phyloP scores from a whole-genome alignment of 2,329 filamentous ascomycete genomes.

The Thielaviopsis ethacetica region DNA sequence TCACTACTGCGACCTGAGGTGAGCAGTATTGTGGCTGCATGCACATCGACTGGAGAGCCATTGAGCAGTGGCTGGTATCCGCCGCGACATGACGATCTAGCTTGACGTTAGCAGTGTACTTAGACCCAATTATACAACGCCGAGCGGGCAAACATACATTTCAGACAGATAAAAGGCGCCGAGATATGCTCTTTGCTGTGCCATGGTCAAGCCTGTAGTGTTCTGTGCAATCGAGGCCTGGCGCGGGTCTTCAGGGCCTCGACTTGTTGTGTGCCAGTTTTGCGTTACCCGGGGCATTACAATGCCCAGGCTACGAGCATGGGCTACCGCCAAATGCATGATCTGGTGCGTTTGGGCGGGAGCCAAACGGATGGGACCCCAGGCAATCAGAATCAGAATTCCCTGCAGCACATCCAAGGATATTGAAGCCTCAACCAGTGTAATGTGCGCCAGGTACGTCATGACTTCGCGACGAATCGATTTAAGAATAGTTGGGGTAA shows the following conservation, averaged over 20 bases:
- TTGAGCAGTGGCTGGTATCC: constrained; percentile 10
- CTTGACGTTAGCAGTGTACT: not conserved
- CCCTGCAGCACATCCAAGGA: constrained; percentile 30
- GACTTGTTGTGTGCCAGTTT: constrained; percentile 9
- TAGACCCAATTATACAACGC: not conserved
- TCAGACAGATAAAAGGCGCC: constrained; percentile 25
- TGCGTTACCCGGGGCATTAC: constrained; percentile 15
- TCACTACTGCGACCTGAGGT: constrained; percentile 7
- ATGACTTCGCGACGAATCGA: constrained; percentile 27
- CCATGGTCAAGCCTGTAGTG: constrained; percentile 14
- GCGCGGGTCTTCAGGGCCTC: constrained; percentile 9
- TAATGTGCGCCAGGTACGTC: constrained; percentile 25
- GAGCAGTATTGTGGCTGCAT: constrained; percentile 8
- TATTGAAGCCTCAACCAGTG: constrained; percentile 25
- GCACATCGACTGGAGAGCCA: constrained; percentile 6
- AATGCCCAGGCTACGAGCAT: constrained; percentile 25
- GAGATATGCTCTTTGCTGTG: constrained; percentile 23
- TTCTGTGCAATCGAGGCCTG: constrained; percentile 9
- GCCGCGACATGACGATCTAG: constrained; percentile 9
- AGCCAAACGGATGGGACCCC: constrained; percentile 20
- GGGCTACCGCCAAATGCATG: constrained; percentile 25
- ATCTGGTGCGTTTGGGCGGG: constrained; percentile 14
- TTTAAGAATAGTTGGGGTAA: constrained; percentile 17
- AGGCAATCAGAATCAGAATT: constrained; percentile 27
- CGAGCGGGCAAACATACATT: constrained; percentile 20